Evolutionary conservation across 805 yeast species (phyloP).

Genomic region (Maudiozyma bulderi): DNA sequence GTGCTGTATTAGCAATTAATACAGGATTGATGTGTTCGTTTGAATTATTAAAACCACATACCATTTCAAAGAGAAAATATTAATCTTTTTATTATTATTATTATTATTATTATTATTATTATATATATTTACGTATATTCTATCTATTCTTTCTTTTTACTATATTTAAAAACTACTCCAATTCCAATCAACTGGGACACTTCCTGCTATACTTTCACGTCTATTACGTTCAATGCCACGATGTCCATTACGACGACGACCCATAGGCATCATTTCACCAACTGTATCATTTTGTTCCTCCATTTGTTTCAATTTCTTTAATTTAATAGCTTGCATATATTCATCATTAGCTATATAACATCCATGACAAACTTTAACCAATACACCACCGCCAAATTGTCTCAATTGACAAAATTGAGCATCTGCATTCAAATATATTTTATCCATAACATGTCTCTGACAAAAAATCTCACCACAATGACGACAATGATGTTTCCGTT

Average conservation of each 20-base stretch:
- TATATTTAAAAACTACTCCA: slow-evolving; percentile 58
- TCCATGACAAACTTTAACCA: slow-evolving; percentile 59
- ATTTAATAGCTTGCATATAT: slow-evolving; percentile 29
- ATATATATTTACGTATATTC: neutral
- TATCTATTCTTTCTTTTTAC: neutral
- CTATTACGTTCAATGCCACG: slow-evolving; percentile 2
- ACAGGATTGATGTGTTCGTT: slow-evolving; percentile 60
- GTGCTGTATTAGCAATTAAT: slow-evolving; percentile 69
- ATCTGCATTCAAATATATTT: slow-evolving; percentile 44
- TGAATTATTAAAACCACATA: slow-evolving; percentile 54
- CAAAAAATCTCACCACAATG: slow-evolving; percentile 79
- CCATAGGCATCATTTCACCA: slow-evolving; percentile 2
- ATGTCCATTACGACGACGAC: neutral
- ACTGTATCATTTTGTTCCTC: neutral
- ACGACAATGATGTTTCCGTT: slow-evolving; percentile 74
- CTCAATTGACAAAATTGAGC: slow-evolving; percentile 38
- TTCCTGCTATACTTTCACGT: slow-evolving; percentile 31
- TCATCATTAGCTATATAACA: slow-evolving; percentile 56
- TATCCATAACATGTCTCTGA: slow-evolving; percentile 52
- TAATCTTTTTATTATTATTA: neutral
- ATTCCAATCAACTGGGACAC: slow-evolving; percentile 68
- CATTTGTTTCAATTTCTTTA: slow-evolving; percentile 2
- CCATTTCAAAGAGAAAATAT: slow-evolving; percentile 8
- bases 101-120: neutral
- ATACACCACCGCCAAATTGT: slow-evolving; percentile 36